Evolutionary conservation across 2,329 filamentous ascomycete species (phyloP).

Genomic region (Rugonectria rugulosa): DNA sequence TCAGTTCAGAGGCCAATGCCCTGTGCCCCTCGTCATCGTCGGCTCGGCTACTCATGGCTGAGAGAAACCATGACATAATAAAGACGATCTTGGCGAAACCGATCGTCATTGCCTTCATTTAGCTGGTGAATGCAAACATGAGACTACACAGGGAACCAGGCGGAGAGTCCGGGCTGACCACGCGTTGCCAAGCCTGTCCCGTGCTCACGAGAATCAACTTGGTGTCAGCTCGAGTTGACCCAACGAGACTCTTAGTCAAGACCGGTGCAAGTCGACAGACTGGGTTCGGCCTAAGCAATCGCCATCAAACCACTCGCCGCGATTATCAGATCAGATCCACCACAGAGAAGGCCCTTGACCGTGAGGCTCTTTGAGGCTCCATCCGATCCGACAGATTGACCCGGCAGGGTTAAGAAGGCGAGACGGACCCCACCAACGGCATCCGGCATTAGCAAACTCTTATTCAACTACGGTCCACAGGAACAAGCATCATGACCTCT

Average conservation of each 20-base stretch:
- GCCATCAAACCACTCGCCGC: constrained; percentile 24
- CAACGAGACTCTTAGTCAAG: not conserved
- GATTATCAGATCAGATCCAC: constrained; percentile 38
- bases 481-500: constrained; percentile 12
- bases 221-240: not conserved
- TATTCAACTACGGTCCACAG: constrained; percentile 40
- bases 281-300: constrained; percentile 25
- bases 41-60: constrained; percentile 11
- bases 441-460: constrained; percentile 40
- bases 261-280: constrained; percentile 6
- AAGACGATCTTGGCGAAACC: constrained; percentile 2
- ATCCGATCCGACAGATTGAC: constrained; percentile 33
- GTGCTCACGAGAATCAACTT: not conserved
- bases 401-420: constrained; percentile 1
- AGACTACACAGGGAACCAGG: not conserved
- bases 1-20: constrained; percentile 1
- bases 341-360: constrained; percentile 9
- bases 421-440: constrained; percentile 23
- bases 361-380: constrained; percentile 28
- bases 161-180: not conserved
- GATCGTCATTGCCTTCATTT: constrained; percentile 5
- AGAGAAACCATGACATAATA: constrained; percentile 2
- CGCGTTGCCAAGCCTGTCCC: not conserved
- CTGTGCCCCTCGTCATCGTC: constrained; percentile 8
- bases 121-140: not conserved